Evolutionary conservation across 208 protist genomes (phyloP).

Genomic region (Crithidia brevicula): DNA sequence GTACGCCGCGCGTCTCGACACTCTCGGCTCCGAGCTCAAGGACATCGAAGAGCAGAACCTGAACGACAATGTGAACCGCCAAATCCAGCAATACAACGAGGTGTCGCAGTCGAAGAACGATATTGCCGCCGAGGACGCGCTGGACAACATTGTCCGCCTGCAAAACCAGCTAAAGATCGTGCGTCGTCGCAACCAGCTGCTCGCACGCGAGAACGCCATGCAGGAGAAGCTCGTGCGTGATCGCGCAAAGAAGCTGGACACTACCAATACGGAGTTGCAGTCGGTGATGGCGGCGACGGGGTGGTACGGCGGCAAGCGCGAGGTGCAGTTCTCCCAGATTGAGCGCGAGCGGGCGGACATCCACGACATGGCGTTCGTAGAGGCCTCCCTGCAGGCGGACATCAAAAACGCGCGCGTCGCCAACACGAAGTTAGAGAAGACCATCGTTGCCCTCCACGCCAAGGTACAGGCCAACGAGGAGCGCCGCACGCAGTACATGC

Average conservation of each 20-base stretch:
- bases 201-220: constrained; percentile 70
- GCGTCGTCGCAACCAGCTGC: constrained; percentile 75
- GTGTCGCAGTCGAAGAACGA: constrained; percentile 37
- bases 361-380: constrained; percentile 70
- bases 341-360: constrained; percentile 43
- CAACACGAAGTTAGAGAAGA: constrained; percentile 77
- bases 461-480: constrained; percentile 53
- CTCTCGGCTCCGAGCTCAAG: constrained; percentile 45
- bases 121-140: constrained; percentile 83
- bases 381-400: constrained; percentile 56
- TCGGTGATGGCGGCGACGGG: constrained; percentile 63
- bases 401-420: constrained; percentile 58
- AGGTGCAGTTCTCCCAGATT: constrained; percentile 42
- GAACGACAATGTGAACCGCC: constrained; percentile 65
- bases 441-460: constrained; percentile 49
- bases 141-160: constrained; percentile 82
- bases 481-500: constrained; percentile 49
- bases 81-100: constrained; percentile 72
- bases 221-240: constrained; percentile 68
- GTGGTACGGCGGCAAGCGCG: constrained; percentile 62
- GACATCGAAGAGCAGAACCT: constrained; percentile 72
- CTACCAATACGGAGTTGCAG: constrained; percentile 46
- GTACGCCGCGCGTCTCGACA: constrained; percentile 57
- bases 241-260: constrained; percentile 57
- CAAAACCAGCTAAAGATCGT: constrained; percentile 90